Evolutionary conservation across 805 yeast genomes (phyloP).

Genomic region (Ogataea trehalophila): DNA sequence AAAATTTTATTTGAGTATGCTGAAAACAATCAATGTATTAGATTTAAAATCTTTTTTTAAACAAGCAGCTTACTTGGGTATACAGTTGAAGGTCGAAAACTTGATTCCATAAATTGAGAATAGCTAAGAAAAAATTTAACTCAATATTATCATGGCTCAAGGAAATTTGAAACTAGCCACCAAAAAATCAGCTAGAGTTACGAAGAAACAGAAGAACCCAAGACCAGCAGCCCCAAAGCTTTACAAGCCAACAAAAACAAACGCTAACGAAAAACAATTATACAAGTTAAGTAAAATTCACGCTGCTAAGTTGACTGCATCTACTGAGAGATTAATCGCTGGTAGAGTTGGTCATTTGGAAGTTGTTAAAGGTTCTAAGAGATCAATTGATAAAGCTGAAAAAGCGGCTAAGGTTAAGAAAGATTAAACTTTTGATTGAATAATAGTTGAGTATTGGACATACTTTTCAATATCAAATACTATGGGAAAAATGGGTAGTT

Average conservation of each 20-base stretch:
- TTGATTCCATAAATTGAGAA: neutral
- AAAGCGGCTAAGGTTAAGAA: slow-evolving; percentile 30
- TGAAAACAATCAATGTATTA: too few relatives aligned
- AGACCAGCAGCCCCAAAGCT: slow-evolving; percentile 72
- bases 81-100: neutral
- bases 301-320: slow-evolving; percentile 44
- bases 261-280: slow-evolving; percentile 39
- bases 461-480: neutral
- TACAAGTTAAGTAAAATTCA: slow-evolving; percentile 56
- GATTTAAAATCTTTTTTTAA: too few relatives aligned
- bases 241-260: slow-evolving; percentile 60
- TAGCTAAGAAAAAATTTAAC: neutral
- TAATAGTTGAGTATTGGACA: slow-evolving; percentile 1
- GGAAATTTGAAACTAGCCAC: slow-evolving; percentile 55
- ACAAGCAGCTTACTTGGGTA: too few relatives aligned
- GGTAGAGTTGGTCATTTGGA: slow-evolving; percentile 93
- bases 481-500: neutral
- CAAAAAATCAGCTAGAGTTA: slow-evolving; percentile 47
- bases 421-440: neutral
- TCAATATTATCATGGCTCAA: slow-evolving; percentile 54
- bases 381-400: slow-evolving; percentile 64
- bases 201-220: slow-evolving; percentile 62
- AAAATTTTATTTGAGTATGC: neutral
- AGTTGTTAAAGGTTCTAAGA: slow-evolving; percentile 82
- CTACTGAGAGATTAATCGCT: slow-evolving; percentile 83